A percentile compares a stretch with the other conserved stretches of the same genome.
These are phyloP conservation scores for Sporothrix pseudoabietina DNA, from an alignment of 2,329 filamentous ascomycete species.

Conservation along the genomic window DNA sequence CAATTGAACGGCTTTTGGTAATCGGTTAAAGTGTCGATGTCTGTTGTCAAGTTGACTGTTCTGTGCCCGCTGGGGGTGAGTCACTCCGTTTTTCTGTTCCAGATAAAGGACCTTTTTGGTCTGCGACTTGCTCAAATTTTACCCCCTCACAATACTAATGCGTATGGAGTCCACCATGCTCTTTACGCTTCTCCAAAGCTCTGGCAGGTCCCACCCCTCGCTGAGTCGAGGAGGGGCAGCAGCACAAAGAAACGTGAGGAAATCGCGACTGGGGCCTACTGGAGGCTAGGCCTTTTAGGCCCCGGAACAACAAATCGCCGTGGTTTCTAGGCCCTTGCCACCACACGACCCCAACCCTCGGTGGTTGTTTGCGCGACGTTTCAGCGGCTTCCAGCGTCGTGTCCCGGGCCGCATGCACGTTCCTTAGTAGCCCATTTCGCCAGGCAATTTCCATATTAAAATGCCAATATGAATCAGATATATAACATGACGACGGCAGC, in stretches of 20 bases:
- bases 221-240: constrained; percentile 3
- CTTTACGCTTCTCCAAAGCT: constrained; percentile 21
- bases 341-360: background rate
- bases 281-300: background rate
- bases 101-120: constrained; percentile 12
- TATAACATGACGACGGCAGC: background rate
- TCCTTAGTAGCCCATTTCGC: background rate
- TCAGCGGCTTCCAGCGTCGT: background rate
- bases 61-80: background rate
- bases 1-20: constrained; percentile 24
- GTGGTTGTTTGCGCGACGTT: constrained; percentile 9
- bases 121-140: constrained; percentile 14
- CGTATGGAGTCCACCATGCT: no score
- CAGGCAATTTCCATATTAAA: background rate
- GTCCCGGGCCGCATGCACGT: background rate
- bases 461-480: background rate
- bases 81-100: constrained; percentile 2
- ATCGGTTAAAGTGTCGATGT: background rate
- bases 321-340: background rate
- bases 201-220: constrained; percentile 8
- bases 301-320: constrained; percentile 29
- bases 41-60: background rate
- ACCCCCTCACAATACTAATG: background rate
- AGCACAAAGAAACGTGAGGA: background rate
- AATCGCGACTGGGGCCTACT: background rate